Percentiles rank a stretch among this genome's conserved stretches.
phyloP scores from a whole-genome alignment of 129 eudicot species.

The Arctium lappa region DNA sequence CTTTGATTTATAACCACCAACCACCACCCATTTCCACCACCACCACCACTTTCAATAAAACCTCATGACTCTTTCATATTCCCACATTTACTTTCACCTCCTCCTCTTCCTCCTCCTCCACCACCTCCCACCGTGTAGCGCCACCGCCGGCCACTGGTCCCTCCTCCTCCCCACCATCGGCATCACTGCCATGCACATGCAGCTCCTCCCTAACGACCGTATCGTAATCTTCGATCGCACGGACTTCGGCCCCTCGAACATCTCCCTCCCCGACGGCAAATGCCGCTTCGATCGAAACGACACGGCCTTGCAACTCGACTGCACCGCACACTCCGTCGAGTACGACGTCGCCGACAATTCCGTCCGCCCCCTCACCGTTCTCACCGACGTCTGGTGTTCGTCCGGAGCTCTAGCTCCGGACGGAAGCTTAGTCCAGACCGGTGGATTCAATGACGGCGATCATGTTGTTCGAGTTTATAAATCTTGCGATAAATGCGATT shows the following conservation, averaged over 20 bases:
- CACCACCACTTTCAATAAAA: not conserved
- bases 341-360: conserved; percentile 48
- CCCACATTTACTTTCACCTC: conserved; percentile 12
- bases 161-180: conserved; percentile 49
- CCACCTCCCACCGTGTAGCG: conserved; percentile 8
- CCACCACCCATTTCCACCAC: conserved; percentile 13
- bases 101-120: conserved; percentile 18
- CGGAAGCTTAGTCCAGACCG: conserved; percentile 58
- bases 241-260: conserved; percentile 63
- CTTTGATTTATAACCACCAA: conserved; percentile 1
- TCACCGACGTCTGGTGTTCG: conserved; percentile 74
- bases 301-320: conserved; percentile 35
- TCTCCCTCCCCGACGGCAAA: conserved; percentile 45
- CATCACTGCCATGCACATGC: conserved; percentile 93
- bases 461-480: conserved; percentile 38
- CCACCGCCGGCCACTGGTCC: conserved; percentile 50
- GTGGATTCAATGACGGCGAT: conserved; percentile 73
- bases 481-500: conserved; percentile 54
- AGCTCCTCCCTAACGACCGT: conserved; percentile 61
- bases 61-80: not conserved
- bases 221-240: conserved; percentile 75
- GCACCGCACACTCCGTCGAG: conserved; percentile 81
- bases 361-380: conserved; percentile 57
- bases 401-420: conserved; percentile 52
- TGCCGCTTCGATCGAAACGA: conserved; percentile 50